phyloP scores from a whole-genome alignment of 192 early-diverging fungal species.

The Mortierella alpina region DNA sequence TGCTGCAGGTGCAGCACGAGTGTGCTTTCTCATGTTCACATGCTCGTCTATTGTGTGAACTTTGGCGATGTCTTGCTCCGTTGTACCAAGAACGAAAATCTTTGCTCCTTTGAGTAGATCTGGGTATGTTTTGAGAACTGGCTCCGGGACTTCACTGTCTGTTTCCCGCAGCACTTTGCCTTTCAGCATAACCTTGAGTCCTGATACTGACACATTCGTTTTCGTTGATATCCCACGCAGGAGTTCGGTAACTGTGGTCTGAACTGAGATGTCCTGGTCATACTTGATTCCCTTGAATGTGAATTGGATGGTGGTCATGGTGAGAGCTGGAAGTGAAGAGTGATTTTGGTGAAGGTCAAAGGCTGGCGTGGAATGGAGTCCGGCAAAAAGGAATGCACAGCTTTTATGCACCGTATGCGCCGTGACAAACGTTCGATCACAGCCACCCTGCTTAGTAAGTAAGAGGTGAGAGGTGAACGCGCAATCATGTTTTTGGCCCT shows the following conservation, averaged over 20 bases:
- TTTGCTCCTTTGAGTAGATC: constrained; percentile 12
- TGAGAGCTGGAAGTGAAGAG: no score
- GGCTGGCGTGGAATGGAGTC: neutral
- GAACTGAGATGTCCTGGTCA: neutral
- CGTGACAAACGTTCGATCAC: neutral
- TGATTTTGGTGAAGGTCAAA: no score
- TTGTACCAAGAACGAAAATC: constrained; percentile 42
- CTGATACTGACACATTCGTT: constrained; percentile 19
- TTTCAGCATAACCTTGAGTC: constrained; percentile 39
- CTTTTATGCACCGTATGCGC: no score
- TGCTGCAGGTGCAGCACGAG: constrained; percentile 25
- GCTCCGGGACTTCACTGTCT: neutral
- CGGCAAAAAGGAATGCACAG: no score
- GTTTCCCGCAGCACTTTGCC: constrained; percentile 19
- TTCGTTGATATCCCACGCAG: constrained; percentile 19
- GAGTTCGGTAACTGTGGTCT: constrained; percentile 5
- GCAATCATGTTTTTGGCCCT: no score
- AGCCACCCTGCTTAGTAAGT: neutral
- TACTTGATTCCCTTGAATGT: constrained; percentile 40
- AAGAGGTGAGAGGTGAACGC: no score
- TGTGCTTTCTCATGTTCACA: constrained; percentile 26
- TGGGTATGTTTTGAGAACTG: constrained; percentile 21
- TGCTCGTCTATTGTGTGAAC: constrained; percentile 44
- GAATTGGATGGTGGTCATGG: constrained; percentile 31
- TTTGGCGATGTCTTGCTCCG: constrained; percentile 41